Evolutionary conservation across 2,329 filamentous ascomycete species (phyloP), one percentile per base, ranked within the genome.

Genomic region (Colletotrichum aenigma): DNA sequence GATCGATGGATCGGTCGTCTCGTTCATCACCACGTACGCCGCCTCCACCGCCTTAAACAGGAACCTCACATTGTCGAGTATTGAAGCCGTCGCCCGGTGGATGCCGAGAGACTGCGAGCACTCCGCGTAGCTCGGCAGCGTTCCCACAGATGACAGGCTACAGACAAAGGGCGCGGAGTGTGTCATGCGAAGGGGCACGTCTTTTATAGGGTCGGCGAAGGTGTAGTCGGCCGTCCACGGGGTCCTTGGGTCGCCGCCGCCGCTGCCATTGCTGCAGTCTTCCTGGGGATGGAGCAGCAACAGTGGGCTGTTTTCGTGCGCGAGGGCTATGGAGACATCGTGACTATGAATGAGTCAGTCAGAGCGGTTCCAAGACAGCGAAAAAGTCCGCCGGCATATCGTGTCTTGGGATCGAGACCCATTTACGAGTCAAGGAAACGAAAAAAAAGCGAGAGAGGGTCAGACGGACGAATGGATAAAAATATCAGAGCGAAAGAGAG

Each of bases 51-150:
- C 80, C 15, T 83, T 79, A n/a, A 89, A 82, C 2, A 91, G 81
- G 26, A 86, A 86, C 6, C 89, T 85, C 81, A 90, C 86, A 65
- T 89, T 86, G 70, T 91, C 89, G 4, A 91, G 85, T 67, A 91
- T 88, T 16, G 85, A 83, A 6, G 88, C 88, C 2, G 87, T 88
- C 66, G 83, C 82, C 2, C 83, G 81, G 66, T 89, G 87, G n/a
- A 91, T 81, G n/a, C 83, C 81, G 3, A 89, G 80, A 0, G 84
- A 82, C 13, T 84, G 83, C 30, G 83, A 83, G 24, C 84, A 88
- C 36, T 83, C 84, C 7, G 82, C 79, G 78, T 90, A 90, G 0
- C 84, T 81, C 3, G 84, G 84, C 75, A 86, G 84, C 6, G 84
- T 81, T 2, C 84, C 83, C 4, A 89, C 81, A 16, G 34, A 56